Conservation (phyloP, 2,329 filamentous ascomycete genomes). For the Pseudogymnoascus sp. region DNA sequence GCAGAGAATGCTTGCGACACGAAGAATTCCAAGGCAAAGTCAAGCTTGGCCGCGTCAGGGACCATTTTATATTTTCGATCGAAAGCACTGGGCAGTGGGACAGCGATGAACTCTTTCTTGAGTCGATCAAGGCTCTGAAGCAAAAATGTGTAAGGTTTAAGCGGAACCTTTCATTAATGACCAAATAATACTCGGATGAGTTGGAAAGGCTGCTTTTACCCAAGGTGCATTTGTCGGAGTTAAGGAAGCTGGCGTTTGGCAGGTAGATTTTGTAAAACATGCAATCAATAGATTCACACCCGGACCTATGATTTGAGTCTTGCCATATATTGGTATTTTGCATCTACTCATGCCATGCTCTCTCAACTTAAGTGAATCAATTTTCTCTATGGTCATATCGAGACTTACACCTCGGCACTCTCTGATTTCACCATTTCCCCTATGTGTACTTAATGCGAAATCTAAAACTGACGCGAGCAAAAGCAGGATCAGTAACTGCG, state of each 20-base stretch:
- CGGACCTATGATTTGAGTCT: neutral
- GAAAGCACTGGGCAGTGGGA: slow-evolving; percentile 95
- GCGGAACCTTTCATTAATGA: slow-evolving; percentile 60
- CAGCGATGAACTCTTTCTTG: slow-evolving; percentile 86
- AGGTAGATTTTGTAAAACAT: slow-evolving; percentile 13
- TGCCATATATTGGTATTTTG: neutral
- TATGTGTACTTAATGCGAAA: slow-evolving; percentile 24
- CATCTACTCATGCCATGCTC: neutral
- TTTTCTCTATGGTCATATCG: neutral
- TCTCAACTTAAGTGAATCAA: neutral
- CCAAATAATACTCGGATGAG: slow-evolving; percentile 25
- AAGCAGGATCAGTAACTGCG: slow-evolving; percentile 86
- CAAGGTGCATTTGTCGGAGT: slow-evolving; percentile 25
- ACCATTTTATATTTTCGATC: slow-evolving; percentile 95
- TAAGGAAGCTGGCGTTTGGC: slow-evolving; percentile 22
- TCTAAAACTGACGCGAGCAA: slow-evolving; percentile 40
- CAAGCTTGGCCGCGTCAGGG: slow-evolving; percentile 76
- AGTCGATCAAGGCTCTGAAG: slow-evolving; percentile 77
- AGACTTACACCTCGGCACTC: neutral
- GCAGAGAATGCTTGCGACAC: slow-evolving; percentile 83
- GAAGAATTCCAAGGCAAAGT: slow-evolving; percentile 93
- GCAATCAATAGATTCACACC: slow-evolving; percentile 5
- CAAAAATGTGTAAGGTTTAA: slow-evolving; percentile 70
- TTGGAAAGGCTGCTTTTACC: neutral
- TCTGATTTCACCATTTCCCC: neutral